Evolutionary conservation across 257 asterid species (phyloP).

Genomic region (Mitragyna speciosa): DNA sequence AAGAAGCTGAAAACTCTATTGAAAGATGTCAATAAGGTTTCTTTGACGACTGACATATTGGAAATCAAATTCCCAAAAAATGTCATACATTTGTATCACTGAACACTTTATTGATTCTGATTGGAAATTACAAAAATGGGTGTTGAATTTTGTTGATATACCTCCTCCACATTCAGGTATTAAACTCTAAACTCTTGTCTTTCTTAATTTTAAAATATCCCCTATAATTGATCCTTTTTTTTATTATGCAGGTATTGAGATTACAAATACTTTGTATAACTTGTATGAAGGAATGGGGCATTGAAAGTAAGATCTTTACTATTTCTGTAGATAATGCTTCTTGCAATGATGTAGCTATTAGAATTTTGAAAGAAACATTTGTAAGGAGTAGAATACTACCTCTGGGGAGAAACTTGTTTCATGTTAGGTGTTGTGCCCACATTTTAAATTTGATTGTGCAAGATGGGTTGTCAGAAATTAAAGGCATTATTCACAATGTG

Average conservation of each 20-base stretch:
- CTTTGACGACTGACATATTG: conserved; percentile 7
- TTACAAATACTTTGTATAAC: background rate
- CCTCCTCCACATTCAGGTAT: conserved; percentile 4
- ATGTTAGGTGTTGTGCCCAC: background rate
- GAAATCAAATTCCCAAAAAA: conserved; percentile 1
- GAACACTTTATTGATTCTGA: background rate
- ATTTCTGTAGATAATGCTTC: background rate
- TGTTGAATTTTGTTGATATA: background rate
- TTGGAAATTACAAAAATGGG: background rate
- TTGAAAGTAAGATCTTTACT: background rate
- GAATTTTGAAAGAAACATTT: background rate
- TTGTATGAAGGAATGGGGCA: background rate
- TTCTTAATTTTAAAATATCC: too few species aligned
- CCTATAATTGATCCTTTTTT: too few species aligned
- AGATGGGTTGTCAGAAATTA: conserved; percentile 5
- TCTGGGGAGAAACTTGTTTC: background rate
- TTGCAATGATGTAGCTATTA: conserved; percentile 4
- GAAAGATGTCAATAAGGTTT: background rate
- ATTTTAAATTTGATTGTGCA: background rate
- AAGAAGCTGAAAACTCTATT: too few species aligned
- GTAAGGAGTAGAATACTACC: background rate
- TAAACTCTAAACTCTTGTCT: too few species aligned
- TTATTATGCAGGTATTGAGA: too few species aligned
- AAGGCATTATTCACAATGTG: background rate
- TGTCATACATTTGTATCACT: conserved; percentile 6